Percentiles rank a stretch among this genome's conserved stretches.
These are phyloP conservation scores for Plasmodium ovale DNA, from an alignment of 169 alveolate genomes.

Conservation along the genomic window DNA sequence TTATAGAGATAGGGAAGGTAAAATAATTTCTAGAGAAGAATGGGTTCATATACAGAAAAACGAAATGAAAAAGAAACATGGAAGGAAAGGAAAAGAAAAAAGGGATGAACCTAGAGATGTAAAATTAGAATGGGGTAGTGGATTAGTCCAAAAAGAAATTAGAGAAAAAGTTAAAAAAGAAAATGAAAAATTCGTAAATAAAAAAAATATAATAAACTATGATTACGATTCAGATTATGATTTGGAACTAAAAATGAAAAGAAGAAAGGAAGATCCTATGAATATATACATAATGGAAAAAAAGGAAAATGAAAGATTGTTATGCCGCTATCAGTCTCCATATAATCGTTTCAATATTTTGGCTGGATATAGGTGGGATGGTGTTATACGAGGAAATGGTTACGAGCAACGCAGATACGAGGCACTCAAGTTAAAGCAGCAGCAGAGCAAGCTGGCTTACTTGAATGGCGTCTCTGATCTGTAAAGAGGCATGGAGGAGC, in stretches of 20 bases:
- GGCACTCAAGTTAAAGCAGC: constrained; percentile 52
- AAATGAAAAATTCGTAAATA: constrained; percentile 48
- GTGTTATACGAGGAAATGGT: constrained; percentile 95
- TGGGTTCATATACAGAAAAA: constrained; percentile 27
- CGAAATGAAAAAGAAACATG: constrained; percentile 9
- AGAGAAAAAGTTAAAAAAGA: constrained; percentile 29
- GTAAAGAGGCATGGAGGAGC: background rate
- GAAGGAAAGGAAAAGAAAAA: background rate
- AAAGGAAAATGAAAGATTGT: constrained; percentile 79
- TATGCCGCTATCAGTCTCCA: constrained; percentile 89
- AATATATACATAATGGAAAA: constrained; percentile 19
- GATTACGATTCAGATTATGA: constrained; percentile 74
- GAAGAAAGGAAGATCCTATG: constrained; percentile 76
- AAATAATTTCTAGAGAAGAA: constrained; percentile 70
- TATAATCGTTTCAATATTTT: constrained; percentile 93
- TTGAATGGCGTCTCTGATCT: constrained; percentile 29
- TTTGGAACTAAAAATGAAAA: constrained; percentile 31
- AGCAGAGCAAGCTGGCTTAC: constrained; percentile 21
- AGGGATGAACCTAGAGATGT: background rate
- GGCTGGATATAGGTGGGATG: constrained; percentile 98
- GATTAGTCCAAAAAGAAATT: constrained; percentile 69
- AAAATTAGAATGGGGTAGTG: constrained; percentile 59
- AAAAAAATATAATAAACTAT: constrained; percentile 55
- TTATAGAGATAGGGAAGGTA: constrained; percentile 63
- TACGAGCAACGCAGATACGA: constrained; percentile 90